Conservation (phyloP, 257 asterid genomes). For the Anisodus tanguticus region DNA sequence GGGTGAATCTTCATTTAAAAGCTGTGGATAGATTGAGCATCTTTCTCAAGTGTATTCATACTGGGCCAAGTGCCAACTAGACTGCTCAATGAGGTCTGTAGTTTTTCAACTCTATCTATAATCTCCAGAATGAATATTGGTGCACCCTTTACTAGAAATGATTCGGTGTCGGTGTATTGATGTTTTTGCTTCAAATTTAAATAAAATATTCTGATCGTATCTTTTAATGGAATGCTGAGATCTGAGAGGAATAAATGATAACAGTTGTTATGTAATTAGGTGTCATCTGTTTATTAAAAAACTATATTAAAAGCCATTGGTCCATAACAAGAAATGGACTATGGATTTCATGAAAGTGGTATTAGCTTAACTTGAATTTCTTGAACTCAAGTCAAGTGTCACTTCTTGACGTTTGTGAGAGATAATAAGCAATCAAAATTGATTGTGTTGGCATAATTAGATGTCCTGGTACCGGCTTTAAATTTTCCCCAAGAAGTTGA, state of each 20-base stretch:
- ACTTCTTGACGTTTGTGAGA: neutral
- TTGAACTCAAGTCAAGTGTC: neutral
- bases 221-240: neutral
- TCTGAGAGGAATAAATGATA: neutral
- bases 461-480: neutral
- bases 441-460: neutral
- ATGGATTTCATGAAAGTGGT: neutral
- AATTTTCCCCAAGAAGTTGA: conserved; percentile 14
- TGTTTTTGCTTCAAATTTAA: neutral
- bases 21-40: conserved; percentile 25
- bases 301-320: neutral
- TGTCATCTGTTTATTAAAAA: neutral
- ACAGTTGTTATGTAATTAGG: neutral
- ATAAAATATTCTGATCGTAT: neutral
- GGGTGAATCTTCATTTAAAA: conserved; percentile 16
- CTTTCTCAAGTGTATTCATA: conserved; percentile 12
- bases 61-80: neutral
- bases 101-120: conserved; percentile 2
- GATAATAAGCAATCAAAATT: neutral
- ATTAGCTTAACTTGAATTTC: neutral
- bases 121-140: neutral
- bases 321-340: neutral
- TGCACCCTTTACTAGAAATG: conserved; percentile 2
- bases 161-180: neutral
- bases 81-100: conserved; percentile 24